Evolutionary conservation across 1,139 yeast genomes (phyloP).

Genomic region (Eremothecium gossypii): DNA sequence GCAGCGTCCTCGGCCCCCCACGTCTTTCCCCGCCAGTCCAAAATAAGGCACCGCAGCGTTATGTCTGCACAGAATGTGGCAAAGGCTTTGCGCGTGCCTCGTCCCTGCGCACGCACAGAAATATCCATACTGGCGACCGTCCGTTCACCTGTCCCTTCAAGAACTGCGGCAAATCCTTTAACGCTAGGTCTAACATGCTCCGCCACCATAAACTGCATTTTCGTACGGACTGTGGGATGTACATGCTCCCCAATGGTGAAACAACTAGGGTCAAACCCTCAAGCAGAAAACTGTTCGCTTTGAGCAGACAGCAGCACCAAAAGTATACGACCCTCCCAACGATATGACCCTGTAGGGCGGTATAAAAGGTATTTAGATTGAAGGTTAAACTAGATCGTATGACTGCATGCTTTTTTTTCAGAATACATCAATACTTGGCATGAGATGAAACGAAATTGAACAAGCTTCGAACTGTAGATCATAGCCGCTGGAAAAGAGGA

Average conservation of each 20-base stretch:
- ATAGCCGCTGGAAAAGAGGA: no score
- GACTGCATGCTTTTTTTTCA: no score
- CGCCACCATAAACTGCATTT: conserved; percentile 63
- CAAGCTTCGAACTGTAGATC: no score
- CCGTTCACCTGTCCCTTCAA: conserved; percentile 61
- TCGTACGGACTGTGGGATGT: conserved; percentile 13
- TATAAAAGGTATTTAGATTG: neutral
- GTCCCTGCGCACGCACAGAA: conserved; percentile 68
- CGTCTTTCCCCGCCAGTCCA: neutral
- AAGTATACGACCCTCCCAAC: conserved; percentile 1
- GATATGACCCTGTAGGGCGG: neutral
- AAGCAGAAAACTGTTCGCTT: conserved; percentile 1
- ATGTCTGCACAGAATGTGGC: conserved; percentile 53
- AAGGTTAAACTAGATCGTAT: neutral
- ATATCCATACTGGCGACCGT: conserved; percentile 82
- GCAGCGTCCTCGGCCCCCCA: neutral
- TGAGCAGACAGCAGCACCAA: conserved; percentile 1
- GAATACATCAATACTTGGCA: no score
- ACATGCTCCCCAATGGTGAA: conserved; percentile 18
- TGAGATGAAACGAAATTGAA: no score
- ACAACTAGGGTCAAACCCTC: conserved; percentile 12
- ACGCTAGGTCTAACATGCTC: conserved; percentile 73
- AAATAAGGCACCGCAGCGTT: conserved; percentile 7
- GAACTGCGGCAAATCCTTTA: conserved; percentile 62
- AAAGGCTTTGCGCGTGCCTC: conserved; percentile 77